Evolutionary conservation across 352 stramenopile genomes (phyloP).

Genomic region (Saprolegnia parasitica): DNA sequence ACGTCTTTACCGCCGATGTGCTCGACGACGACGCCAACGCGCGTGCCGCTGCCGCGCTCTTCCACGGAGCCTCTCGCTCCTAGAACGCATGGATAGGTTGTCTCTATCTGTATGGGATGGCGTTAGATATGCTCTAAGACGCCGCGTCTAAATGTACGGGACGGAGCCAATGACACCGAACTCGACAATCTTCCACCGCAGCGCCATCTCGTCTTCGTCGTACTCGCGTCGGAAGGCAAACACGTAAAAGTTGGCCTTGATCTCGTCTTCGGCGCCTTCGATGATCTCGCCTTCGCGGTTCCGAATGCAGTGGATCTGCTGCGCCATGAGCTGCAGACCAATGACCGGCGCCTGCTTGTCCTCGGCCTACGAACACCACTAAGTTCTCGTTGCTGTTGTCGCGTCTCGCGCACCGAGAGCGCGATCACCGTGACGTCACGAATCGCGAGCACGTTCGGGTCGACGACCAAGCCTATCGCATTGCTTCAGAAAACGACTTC

Average conservation of each 20-base stretch:
- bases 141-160: conserved; percentile 27
- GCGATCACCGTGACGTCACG: conserved; percentile 97
- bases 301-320: conserved; percentile 99
- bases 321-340: conserved; percentile 95
- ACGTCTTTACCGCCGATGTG: conserved; percentile 11
- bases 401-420: conserved; percentile 71
- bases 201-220: conserved; percentile 87
- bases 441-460: conserved; percentile 95
- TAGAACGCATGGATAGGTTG: too few species aligned
- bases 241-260: conserved; percentile 97
- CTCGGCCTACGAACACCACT: conserved; percentile 52
- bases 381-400: too few species aligned
- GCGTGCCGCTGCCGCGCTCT: conserved; percentile 1
- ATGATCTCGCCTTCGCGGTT: conserved; percentile 96
- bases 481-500: too few species aligned
- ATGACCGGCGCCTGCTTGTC: conserved; percentile 93
- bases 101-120: too few species aligned
- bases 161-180: conserved; percentile 29
- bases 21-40: conserved; percentile 17
- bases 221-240: conserved; percentile 97
- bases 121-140: not conserved
- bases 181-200: conserved; percentile 84
- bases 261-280: conserved; percentile 95
- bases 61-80: too few species aligned
- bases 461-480: conserved; percentile 67